phyloP scores from a whole-genome alignment of 768 basidiomycete genomes.

The Albatrellus ellisii region DNA sequence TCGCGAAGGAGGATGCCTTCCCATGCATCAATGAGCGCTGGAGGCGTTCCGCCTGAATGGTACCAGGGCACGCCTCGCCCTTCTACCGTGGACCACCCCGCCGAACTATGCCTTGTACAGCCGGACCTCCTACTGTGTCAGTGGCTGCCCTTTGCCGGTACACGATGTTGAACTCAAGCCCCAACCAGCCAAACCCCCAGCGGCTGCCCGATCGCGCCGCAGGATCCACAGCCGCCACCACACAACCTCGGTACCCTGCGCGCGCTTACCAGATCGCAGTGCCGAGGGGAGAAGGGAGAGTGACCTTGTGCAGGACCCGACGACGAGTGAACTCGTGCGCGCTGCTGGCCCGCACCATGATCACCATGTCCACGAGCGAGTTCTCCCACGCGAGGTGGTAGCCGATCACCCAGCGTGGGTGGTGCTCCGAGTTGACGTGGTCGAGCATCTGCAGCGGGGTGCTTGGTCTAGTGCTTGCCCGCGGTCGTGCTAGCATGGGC shows the following conservation, averaged over 20 bases:
- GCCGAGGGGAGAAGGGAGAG: background rate
- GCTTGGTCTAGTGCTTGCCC: conserved; percentile 78
- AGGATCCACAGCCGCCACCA: conserved; percentile 68
- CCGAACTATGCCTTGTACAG: conserved; percentile 65
- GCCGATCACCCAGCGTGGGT: conserved; percentile 63
- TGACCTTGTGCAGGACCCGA: conserved; percentile 69
- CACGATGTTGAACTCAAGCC: conserved; percentile 74
- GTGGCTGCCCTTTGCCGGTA: conserved; percentile 50
- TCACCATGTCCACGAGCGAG: conserved; percentile 72
- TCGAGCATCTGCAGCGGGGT: conserved; percentile 40
- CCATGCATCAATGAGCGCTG: too few relatives aligned
- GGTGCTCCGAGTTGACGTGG: conserved; percentile 34
- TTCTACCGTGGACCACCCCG: too few relatives aligned
- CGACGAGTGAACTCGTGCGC: conserved; percentile 65
- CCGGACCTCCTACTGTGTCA: conserved; percentile 80
- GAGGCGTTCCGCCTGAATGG: too few relatives aligned
- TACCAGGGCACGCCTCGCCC: too few relatives aligned
- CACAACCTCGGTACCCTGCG: conserved; percentile 41
- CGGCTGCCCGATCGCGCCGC: conserved; percentile 70
- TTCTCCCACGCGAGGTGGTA: conserved; percentile 61
- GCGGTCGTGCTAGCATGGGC: conserved; percentile 59
- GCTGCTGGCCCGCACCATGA: conserved; percentile 70
- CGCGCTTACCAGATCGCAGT: background rate
- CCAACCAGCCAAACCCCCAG: conserved; percentile 69
- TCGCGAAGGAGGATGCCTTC: too few relatives aligned